phyloP scores from a whole-genome alignment of 2,329 filamentous ascomycete species.

The Curvularia spicifera region DNA sequence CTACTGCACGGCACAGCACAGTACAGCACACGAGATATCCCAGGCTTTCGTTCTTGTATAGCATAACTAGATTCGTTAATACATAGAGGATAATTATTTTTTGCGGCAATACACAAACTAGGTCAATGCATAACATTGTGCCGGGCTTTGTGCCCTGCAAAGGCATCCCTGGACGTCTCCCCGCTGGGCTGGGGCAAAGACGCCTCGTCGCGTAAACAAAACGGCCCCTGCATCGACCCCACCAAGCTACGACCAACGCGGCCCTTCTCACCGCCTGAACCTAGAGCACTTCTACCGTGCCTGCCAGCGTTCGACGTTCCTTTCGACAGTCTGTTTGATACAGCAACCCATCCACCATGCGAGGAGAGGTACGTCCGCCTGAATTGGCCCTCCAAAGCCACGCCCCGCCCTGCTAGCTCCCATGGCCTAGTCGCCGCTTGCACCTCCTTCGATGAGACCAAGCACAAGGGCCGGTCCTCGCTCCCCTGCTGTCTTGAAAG shows the following conservation, averaged over 20 bases:
- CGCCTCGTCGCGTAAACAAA: slow-evolving; percentile 24
- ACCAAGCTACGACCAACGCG: slow-evolving; percentile 30
- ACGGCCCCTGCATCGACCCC: slow-evolving; percentile 28
- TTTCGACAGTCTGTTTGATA: slow-evolving; percentile 45
- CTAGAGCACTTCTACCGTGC: slow-evolving; percentile 17
- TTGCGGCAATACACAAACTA: not conserved
- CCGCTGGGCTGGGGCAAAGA: slow-evolving; percentile 14
- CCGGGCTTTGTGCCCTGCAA: not conserved
- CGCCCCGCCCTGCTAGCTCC: not conserved
- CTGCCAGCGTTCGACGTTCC: slow-evolving; percentile 19
- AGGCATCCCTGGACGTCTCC: slow-evolving; percentile 3
- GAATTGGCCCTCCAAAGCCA: slow-evolving; percentile 3
- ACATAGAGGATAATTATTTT: not conserved
- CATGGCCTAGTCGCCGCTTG: slow-evolving; percentile 8
- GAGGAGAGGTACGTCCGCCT: slow-evolving; percentile 49
- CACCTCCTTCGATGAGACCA: slow-evolving; percentile 13
- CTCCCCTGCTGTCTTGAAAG: not conserved
- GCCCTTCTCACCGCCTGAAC: slow-evolving; percentile 26
- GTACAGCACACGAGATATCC: slow-evolving; percentile 1
- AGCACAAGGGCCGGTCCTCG: not conserved
- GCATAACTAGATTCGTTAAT: not conserved
- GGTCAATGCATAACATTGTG: not conserved
- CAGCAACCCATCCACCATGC: slow-evolving; percentile 46
- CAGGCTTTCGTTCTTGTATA: not conserved
- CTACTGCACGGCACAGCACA: not conserved